A percentile compares a stretch with the other conserved stretches of the same genome.
Evolutionary conservation across 1,284 basidiomycete genomes (phyloP).

Genomic region (Erythrobasidium hasegawianum): DNA sequence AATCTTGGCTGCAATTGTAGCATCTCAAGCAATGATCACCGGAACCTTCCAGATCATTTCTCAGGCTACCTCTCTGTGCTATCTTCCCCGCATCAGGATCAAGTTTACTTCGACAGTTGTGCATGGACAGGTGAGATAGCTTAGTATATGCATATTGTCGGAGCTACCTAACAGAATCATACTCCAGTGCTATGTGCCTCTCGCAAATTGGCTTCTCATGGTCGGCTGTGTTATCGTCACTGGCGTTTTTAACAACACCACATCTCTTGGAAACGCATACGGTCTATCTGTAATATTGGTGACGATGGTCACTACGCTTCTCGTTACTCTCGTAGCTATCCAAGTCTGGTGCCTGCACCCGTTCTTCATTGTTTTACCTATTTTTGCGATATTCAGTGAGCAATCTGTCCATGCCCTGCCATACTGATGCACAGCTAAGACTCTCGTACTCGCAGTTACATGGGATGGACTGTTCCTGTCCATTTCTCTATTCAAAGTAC

Average conservation of each 20-base stretch:
- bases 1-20: slow-evolving; percentile 7
- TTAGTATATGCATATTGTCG: not conserved
- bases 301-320: slow-evolving; percentile 7
- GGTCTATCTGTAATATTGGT: slow-evolving; percentile 4
- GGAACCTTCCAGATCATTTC: slow-evolving; percentile 9
- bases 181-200: slow-evolving; percentile 5
- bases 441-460: not conserved
- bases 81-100: slow-evolving; percentile 1
- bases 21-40: slow-evolving; percentile 9
- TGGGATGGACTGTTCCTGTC: slow-evolving; percentile 2
- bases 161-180: no score
- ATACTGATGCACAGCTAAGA: no score
- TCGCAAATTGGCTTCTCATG: slow-evolving; percentile 9
- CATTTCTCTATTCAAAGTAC: slow-evolving; percentile 7
- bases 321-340: slow-evolving; percentile 4
- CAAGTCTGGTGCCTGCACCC: slow-evolving; percentile 4
- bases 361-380: slow-evolving; percentile 5
- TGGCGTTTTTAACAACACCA: slow-evolving; percentile 12
- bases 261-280: slow-evolving; percentile 9
- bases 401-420: no score
- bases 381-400: not conserved
- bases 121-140: slow-evolving; percentile 4
- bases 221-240: slow-evolving; percentile 7
- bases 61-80: slow-evolving; percentile 1
- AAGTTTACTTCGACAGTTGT: slow-evolving; percentile 8